Base-by-base conservation (phyloP, 75 land plant species). In the Pinus tabuliformis region DNA sequence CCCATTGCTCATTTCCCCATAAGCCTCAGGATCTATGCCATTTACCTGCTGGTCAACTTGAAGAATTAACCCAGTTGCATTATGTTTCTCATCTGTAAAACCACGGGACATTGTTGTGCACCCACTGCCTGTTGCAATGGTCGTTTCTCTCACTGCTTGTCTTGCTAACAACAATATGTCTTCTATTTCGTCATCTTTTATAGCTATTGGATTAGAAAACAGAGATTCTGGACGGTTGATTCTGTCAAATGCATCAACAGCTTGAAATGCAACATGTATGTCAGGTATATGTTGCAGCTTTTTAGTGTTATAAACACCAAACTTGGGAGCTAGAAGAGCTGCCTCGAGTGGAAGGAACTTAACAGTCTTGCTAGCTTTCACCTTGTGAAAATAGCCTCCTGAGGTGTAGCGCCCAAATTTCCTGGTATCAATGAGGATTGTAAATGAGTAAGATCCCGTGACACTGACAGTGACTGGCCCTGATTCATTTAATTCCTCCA, bases 181-280 rank as follows among this genome's bases (percentile, higher is more conserved):
- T 14, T 84, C 80, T 59, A 77, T 39, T 20, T 84, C 87, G 36
- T 73, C 78, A 6, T 85, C 79, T 33, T 58, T 45, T 14, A 85
- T 57, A n/a, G 64, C 42, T 60, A 8, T 28, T 58, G 77, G 75
- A 30, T 71, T 20, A 49, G 79, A 28, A 42, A 78, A 39, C 49
- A 56, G 54, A 54, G 79, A 59, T 57, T 59, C 26, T 16, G 36
- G 9, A 26, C 58, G 16, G 52, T 76, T 72, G 11, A 42, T 39
- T 60, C 88, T 76, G 70, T 80, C 82, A 45, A 58, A 84, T 30
- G 85, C 87, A 80, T 84, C 87, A 24, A 84, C 73, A 20, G 88
- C 88, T 62, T 84, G 87, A 57, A 86, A 84, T 24, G 83, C 88
- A 68, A 81, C 83, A 70, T 86, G 88, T 8, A 86, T 22, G 33